Evolutionary conservation across 202 grass and related monocot species (phyloP).

Genomic region (Schoenoplectus tabernaemontani): DNA sequence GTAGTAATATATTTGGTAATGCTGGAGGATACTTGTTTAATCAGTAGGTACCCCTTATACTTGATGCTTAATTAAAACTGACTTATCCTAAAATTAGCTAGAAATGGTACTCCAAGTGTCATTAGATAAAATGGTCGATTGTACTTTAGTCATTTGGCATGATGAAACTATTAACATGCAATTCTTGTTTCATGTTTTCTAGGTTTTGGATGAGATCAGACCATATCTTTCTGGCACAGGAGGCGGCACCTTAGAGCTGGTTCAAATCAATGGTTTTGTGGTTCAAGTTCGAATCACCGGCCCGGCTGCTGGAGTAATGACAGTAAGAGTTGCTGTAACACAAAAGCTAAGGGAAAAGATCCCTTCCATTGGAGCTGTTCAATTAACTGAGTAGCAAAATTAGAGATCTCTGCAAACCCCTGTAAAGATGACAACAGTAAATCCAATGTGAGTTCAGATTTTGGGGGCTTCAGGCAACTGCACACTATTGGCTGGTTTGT

Average conservation of each 20-base stretch:
- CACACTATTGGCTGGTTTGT: not conserved
- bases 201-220: slow-evolving; percentile 89
- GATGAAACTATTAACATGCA: not conserved
- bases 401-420: not conserved
- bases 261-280: slow-evolving; percentile 53
- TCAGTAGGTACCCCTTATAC: not conserved
- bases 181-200: not conserved
- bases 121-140: not conserved
- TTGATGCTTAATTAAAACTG: not conserved
- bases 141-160: not conserved
- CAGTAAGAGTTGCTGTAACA: slow-evolving; percentile 77
- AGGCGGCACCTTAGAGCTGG: slow-evolving; percentile 64
- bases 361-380: slow-evolving; percentile 79
- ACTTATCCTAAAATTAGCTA: not conserved
- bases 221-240: slow-evolving; percentile 85
- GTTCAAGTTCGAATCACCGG: slow-evolving; percentile 71
- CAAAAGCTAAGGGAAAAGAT: slow-evolving; percentile 95
- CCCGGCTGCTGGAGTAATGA: slow-evolving; percentile 82
- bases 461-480: not conserved
- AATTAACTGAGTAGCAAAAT: slow-evolving; percentile 59
- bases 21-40: not conserved
- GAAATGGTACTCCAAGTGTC: not conserved
- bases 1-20: not conserved
- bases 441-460: not conserved
- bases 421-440: not conserved